Base-by-base conservation (phyloP, 805 yeast species). In the Yamadazyma philogaea region DNA sequence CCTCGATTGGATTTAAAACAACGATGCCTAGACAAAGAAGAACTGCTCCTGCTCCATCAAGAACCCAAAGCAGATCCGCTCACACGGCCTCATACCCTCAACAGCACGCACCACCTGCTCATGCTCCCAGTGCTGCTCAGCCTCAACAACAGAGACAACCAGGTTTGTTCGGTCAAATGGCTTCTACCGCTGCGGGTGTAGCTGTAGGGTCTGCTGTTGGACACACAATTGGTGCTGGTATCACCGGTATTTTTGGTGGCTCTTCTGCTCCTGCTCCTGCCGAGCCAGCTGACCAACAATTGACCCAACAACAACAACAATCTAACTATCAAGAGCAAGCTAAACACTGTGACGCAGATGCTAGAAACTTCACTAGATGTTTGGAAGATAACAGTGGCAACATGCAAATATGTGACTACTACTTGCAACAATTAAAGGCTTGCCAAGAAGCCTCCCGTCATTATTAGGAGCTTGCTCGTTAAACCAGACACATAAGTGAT, bases 101-200 rank as follows among this genome's bases (percentile, higher is more conserved):
- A 15, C 44, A 40, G n/a, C 43, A 45, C n/a, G n/a, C n/a, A n/a
- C 75, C 78, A 42, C 54, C 33, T 51, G 39, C 51, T n/a, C 47
- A 54, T n/a, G 37, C 50, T 12, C 47, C 43, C 7, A 72, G 73
- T 24, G 73, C 74, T 24, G 60, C 73, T 21, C 70, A 76, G 40
- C 77, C 79, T 31, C 79, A 75, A 56, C 79, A 78, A 47, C 47
- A 59, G 37, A 75, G 74, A 47, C 77, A 72, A 49, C 97, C 97
- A 37, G 97, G 98, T 57, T 57, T 91, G 62, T 90, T 91, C 58
- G 86, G 91, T 46, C 95, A 93, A 71, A 93, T 93, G 99, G 98
- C 98, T 30, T 76, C 95, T 37, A 93, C 99, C 37, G 99, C 99
- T 43, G 99, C 98, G 38, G 99, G 99, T 82, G 99, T 93, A 34